phyloP scores from a whole-genome alignment of 495 filamentous ascomycete genomes.

The Hypoxylon perforatum region DNA sequence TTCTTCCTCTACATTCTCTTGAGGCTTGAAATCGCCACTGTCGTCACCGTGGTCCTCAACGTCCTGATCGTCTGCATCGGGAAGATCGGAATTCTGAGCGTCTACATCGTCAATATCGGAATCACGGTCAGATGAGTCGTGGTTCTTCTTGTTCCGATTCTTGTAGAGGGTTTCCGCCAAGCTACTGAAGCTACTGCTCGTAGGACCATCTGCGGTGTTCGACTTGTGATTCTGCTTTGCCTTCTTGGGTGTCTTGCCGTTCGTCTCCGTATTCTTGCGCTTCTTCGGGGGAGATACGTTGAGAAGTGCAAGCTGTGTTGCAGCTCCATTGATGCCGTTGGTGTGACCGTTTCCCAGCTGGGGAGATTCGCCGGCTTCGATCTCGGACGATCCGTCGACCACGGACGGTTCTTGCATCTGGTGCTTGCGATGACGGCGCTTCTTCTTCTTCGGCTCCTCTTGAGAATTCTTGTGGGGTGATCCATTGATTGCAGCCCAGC shows the following conservation, averaged over 20 bases:
- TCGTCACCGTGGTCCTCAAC: background rate
- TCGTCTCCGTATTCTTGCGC: slow-evolving; percentile 9
- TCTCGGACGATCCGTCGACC: too few relatives aligned
- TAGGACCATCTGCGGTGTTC: background rate
- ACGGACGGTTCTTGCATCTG: too few relatives aligned
- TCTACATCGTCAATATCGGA: background rate
- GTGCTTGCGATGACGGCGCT: too few relatives aligned
- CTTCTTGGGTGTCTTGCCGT: slow-evolving; percentile 26
- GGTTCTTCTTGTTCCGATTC: slow-evolving; percentile 16
- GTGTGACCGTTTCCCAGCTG: too few relatives aligned
- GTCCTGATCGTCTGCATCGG: slow-evolving; percentile 12
- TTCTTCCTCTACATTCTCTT: slow-evolving; percentile 1
- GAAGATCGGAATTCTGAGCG: too few relatives aligned
- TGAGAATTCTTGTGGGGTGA: background rate
- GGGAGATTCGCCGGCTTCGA: too few relatives aligned
- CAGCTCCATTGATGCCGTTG: background rate
- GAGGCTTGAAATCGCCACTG: background rate
- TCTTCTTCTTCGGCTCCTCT: slow-evolving; percentile 6
- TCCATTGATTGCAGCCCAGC: background rate
- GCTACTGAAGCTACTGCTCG: slow-evolving; percentile 30
- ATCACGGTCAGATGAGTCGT: background rate
- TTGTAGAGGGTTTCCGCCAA: slow-evolving; percentile 35
- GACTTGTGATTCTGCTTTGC: slow-evolving; percentile 19
- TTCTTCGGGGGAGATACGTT: slow-evolving; percentile 16
- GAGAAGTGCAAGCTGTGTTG: background rate